phyloP scores from a whole-genome alignment of 2,329 filamentous ascomycete species.

The Colletotrichum sp. region DNA sequence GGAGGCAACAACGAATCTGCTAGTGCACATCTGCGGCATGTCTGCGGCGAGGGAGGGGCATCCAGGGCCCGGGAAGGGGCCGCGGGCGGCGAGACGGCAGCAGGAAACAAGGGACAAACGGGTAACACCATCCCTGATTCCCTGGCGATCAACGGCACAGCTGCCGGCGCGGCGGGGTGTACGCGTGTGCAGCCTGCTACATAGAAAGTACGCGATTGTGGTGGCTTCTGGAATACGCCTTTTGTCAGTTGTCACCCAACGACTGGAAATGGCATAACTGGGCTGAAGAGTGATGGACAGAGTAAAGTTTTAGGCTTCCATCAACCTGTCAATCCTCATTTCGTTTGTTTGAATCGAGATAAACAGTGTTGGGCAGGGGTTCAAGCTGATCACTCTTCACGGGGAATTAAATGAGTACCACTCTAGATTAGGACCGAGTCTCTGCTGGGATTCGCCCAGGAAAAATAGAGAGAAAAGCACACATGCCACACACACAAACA shows the following conservation, averaged over 20 bases:
- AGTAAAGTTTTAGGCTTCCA: not conserved
- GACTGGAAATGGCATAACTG: not conserved
- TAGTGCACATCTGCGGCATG: not conserved
- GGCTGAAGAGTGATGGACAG: not conserved
- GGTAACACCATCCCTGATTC: not conserved
- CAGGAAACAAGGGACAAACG: not conserved
- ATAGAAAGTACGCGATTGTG: not conserved
- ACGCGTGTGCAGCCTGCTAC: conserved; percentile 1
- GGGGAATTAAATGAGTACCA: not conserved
- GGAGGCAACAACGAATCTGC: not conserved
- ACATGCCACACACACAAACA: not conserved
- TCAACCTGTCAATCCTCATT: conserved; percentile 8
- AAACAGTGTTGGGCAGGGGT: not conserved
- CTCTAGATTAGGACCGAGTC: not conserved
- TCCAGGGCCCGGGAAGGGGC: not conserved
- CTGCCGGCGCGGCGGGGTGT: conserved; percentile 16
- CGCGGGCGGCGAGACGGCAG: not conserved
- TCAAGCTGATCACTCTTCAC: not conserved
- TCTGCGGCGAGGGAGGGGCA: not conserved
- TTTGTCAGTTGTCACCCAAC: not conserved
- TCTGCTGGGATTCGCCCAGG: not conserved
- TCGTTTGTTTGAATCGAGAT: not conserved
- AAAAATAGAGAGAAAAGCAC: not conserved
- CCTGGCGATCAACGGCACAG: conserved; percentile 13
- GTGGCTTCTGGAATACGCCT: not conserved